phyloP scores from a whole-genome alignment of 2,329 filamentous ascomycete species.

The Claviceps capensis region DNA sequence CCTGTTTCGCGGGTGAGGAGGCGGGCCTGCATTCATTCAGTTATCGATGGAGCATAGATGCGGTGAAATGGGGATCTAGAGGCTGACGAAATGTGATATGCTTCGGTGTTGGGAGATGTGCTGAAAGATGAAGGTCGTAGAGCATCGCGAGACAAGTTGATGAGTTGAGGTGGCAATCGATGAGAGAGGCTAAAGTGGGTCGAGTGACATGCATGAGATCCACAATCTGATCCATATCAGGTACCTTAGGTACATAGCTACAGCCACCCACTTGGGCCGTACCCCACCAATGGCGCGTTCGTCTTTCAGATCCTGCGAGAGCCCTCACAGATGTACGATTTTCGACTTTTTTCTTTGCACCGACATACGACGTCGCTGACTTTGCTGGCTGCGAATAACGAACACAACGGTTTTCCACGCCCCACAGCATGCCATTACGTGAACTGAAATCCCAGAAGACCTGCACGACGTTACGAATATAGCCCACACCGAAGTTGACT shows the following conservation, averaged over 20 bases:
- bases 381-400: not conserved
- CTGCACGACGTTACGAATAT: not conserved
- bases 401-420: not conserved
- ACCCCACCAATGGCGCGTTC: too few species aligned
- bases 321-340: too few species aligned
- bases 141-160: not conserved
- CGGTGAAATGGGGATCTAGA: not conserved
- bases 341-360: not conserved
- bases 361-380: not conserved
- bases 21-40: conserved; percentile 54
- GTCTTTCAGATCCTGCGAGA: too few species aligned
- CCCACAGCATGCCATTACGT: not conserved
- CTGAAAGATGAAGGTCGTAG: not conserved
- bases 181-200: not conserved
- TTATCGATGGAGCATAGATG: not conserved
- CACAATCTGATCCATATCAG: not conserved
- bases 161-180: not conserved
- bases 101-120: not conserved
- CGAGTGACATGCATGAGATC: not conserved
- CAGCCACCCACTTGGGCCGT: too few species aligned
- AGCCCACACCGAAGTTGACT: not conserved
- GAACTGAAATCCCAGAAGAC: not conserved
- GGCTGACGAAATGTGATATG: not conserved
- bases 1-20: conserved; percentile 66
- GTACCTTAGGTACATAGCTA: too few species aligned